phyloP scores from a whole-genome alignment of 768 basidiomycete species.

The Gloeopeniophorella convolvens region DNA sequence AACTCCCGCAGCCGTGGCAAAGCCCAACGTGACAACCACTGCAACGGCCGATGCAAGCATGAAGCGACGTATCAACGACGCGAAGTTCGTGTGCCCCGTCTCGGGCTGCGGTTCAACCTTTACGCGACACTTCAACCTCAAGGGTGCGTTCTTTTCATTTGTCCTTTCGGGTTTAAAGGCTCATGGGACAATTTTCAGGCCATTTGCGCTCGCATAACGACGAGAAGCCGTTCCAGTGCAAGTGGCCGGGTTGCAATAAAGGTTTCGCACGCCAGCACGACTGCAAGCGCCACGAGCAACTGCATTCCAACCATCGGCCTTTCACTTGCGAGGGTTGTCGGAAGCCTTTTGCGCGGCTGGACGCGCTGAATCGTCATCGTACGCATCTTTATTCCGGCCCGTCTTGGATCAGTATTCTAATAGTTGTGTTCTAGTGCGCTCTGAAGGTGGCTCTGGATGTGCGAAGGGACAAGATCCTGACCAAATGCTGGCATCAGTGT shows the following conservation, averaged over 20 bases:
- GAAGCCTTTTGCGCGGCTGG: constrained; percentile 92
- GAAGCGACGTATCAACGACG: constrained; percentile 81
- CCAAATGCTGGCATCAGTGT: constrained; percentile 5
- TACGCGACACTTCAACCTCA: constrained; percentile 89
- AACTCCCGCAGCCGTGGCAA: constrained; percentile 34
- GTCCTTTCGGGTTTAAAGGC: background rate
- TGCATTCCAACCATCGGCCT: constrained; percentile 89
- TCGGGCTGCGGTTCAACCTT: constrained; percentile 97
- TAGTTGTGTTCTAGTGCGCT: constrained; percentile 45
- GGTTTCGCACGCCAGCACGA: constrained; percentile 94
- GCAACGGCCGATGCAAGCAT: constrained; percentile 85
- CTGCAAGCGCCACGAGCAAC: constrained; percentile 92
- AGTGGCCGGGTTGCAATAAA: constrained; percentile 92
- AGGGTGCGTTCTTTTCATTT: constrained; percentile 45
- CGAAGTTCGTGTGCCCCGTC: constrained; percentile 85
- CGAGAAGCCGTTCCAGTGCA: constrained; percentile 91
- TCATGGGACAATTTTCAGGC: constrained; percentile 36
- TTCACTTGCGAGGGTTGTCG: constrained; percentile 91
- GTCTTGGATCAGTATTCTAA: background rate
- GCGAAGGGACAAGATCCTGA: constrained; percentile 35
- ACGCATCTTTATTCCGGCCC: constrained; percentile 32
- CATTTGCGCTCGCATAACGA: constrained; percentile 93
- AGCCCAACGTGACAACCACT: constrained; percentile 85
- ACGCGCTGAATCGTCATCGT: constrained; percentile 91
- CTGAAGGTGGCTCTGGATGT: constrained; percentile 80